Evolutionary conservation across 1,284 basidiomycete genomes (phyloP), one percentile per base, ranked within the genome.

Genomic region (Peniophora sp.): DNA sequence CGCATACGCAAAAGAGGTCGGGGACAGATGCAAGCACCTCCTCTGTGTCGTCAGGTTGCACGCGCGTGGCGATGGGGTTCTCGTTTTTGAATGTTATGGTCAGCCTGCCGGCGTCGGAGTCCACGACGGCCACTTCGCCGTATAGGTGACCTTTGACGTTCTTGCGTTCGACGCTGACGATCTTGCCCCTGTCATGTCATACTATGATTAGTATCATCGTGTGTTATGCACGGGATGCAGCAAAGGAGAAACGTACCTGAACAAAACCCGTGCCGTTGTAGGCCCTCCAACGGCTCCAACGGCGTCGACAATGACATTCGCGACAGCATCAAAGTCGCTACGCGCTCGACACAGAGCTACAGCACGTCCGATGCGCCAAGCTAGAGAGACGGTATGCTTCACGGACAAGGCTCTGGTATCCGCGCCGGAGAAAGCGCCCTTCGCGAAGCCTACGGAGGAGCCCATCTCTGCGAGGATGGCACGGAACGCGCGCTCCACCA

Each of bases 81-180:
- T 69, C 67, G 52, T 69, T 69, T 52, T 69, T 66, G 62, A 69
- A 69, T 2, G 67, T 64, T 42, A 68, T 62, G 54, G 53, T 36
- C 23, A 58, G 47, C n/a, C 39, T 32, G 17, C 50, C 50, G 2
- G 22, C 47, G 15, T 37, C 48, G 11, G 24, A 23, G 15, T 34
- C 47, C n/a, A 20, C 46, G 41, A 54, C 49, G 20, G 42, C 18
- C 17, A 54, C 50, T 35, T 54, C 52, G 3, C 52, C 52, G 18
- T 51, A 54, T 3, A 47, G 35, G 24, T 54, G 52, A 10, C 50
- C 52, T 42, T 54, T 54, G 32, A 51, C 22, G 14, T 48, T 20
- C 32, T 36, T 47, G 15, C 52, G 46, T 39, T 54, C 52, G 15
- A 54, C 52, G 14, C 24, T 39, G 27, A 54, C 47, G 36, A 54